These are phyloP conservation scores for Purshia tridentata DNA, from an alignment of 306 rosid species.

Conservation along the genomic window DNA sequence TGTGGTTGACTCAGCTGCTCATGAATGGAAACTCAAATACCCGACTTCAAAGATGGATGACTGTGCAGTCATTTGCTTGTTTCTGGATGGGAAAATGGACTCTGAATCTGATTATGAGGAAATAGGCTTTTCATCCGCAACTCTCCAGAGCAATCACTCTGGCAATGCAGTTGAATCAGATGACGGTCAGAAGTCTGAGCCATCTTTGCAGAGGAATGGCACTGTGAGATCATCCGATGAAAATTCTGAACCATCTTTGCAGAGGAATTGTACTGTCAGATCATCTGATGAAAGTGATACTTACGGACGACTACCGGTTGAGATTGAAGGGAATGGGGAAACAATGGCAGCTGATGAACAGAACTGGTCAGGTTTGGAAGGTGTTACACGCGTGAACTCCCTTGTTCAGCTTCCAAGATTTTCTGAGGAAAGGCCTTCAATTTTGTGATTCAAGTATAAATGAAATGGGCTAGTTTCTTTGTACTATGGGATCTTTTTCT, in stretches of 20 bases:
- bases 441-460: constrained; percentile 30
- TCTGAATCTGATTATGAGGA: constrained; percentile 87
- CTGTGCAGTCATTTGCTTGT: constrained; percentile 90
- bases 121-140: constrained; percentile 83
- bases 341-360: constrained; percentile 69
- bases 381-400: constrained; percentile 95
- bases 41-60: constrained; percentile 98
- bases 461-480: constrained; percentile 28
- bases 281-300: constrained; percentile 72
- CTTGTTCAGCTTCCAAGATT: constrained; percentile 97
- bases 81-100: constrained; percentile 94
- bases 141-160: constrained; percentile 81
- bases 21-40: constrained; percentile 84
- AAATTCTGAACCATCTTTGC: constrained; percentile 77
- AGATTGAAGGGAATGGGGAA: constrained; percentile 45
- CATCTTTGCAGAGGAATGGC: constrained; percentile 71
- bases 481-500: constrained; percentile 30
- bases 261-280: constrained; percentile 75
- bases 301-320: constrained; percentile 39
- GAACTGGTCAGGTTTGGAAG: constrained; percentile 95
- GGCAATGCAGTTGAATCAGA: constrained; percentile 81
- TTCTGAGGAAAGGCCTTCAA: constrained; percentile 64
- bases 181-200: constrained; percentile 79
- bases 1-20: constrained; percentile 84
- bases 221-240: constrained; percentile 82